Conservation (phyloP, 441 rosid species). For the Populus hybrid region DNA sequence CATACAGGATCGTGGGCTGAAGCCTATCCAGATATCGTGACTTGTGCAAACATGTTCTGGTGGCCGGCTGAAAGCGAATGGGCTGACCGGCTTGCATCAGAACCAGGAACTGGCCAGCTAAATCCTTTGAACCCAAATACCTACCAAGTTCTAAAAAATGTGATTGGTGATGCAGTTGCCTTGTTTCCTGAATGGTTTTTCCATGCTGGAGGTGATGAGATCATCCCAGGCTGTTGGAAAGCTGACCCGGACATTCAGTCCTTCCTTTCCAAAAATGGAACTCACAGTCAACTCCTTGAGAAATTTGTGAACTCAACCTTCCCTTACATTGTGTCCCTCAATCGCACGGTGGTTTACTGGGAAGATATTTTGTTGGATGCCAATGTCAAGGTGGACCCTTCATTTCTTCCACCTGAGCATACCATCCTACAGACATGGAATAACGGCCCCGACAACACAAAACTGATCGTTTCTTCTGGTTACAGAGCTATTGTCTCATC, state of each 20-base stretch:
- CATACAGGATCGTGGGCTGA: conserved; percentile 88
- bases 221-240: conserved; percentile 77
- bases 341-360: conserved; percentile 74
- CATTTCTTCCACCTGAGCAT: conserved; percentile 50
- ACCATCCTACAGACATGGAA: conserved; percentile 86
- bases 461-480: conserved; percentile 56
- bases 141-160: conserved; percentile 59
- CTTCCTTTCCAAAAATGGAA: conserved; percentile 54
- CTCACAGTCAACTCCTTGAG: conserved; percentile 61
- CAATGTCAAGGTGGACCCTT: conserved; percentile 43
- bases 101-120: conserved; percentile 86
- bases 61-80: conserved; percentile 58
- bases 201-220: conserved; percentile 56
- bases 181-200: conserved; percentile 71
- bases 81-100: conserved; percentile 69
- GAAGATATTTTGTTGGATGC: conserved; percentile 63
- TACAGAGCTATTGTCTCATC: conserved; percentile 78
- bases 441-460: conserved; percentile 62
- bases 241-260: conserved; percentile 55
- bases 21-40: conserved; percentile 74
- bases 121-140: conserved; percentile 74
- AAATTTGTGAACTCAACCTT: conserved; percentile 51
- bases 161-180: conserved; percentile 41
- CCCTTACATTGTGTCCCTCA: conserved; percentile 59
- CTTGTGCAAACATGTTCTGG: conserved; percentile 84